Percentiles rank a stretch among this genome's conserved stretches.
These are phyloP conservation scores for Styphnolobium japonicum DNA, from an alignment of 306 rosid species.

Conservation along the genomic window DNA sequence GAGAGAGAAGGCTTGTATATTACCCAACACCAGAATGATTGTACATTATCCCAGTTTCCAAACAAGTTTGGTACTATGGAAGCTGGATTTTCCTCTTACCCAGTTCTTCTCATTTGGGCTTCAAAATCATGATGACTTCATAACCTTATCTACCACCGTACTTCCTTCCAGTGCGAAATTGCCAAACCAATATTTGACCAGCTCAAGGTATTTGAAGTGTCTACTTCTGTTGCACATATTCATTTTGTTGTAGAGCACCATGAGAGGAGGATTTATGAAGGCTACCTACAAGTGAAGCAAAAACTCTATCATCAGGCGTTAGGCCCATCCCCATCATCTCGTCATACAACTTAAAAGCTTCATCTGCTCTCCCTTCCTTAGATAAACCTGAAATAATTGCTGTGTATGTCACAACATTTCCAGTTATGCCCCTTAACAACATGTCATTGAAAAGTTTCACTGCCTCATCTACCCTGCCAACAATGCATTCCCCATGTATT, in stretches of 20 bases:
- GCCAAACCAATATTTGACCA: not conserved
- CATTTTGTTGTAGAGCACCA: constrained; percentile 2
- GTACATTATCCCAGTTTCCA: not conserved
- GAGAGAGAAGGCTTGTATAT: not conserved
- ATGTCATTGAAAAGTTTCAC: constrained; percentile 61
- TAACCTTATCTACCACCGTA: not conserved
- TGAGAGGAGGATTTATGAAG: constrained; percentile 41
- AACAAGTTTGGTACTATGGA: not conserved
- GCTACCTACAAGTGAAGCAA: constrained; percentile 61
- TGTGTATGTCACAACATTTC: constrained; percentile 56
- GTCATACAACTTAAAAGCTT: constrained; percentile 70
- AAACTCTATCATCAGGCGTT: constrained; percentile 75
- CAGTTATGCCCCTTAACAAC: constrained; percentile 47
- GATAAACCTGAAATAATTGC: constrained; percentile 77
- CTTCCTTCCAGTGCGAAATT: not conserved
- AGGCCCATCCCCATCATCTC: constrained; percentile 66
- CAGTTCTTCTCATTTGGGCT: not conserved
- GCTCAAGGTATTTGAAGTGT: not conserved
- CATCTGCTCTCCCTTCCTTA: constrained; percentile 73
- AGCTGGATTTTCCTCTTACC: constrained; percentile 3
- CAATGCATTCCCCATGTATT: constrained; percentile 69
- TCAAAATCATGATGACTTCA: not conserved
- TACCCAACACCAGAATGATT: not conserved
- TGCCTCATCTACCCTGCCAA: constrained; percentile 64
- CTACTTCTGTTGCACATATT: not conserved